Base-by-base conservation (phyloP, 352 stramenopile species). In the Globisporangium cylindrosporum region DNA sequence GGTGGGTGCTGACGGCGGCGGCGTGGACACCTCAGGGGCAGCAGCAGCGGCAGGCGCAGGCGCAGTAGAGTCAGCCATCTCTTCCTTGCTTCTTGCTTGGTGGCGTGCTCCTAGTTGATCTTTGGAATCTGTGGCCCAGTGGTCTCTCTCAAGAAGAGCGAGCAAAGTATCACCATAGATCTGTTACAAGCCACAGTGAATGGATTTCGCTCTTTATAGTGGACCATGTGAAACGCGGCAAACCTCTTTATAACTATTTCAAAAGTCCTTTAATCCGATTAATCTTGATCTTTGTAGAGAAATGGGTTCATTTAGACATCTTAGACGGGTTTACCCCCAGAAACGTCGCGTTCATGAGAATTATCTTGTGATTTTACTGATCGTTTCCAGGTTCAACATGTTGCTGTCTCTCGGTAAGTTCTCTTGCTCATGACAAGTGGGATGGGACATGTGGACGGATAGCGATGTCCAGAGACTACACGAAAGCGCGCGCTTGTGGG, bases 1-100 rank as follows among this genome's bases (percentile, higher is more conserved):
- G n/a, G 48, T 63, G 9, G 59, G 38, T 15, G 74, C 62, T 9
- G 75, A 61, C 34, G 70, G 56, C 0, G 69, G 62, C 0, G 69
- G 62, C 6, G 72, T 48, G 14, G 61, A 59, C 29, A 49, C 56
- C 24, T 12, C n/a, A 56, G 64, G 46, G 60, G 57, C 27, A 32
- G 27, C 27, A 32, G 27, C 3, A 43, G 29, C 29, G 22, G 56
- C 36, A 14, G 65, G 25, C 34, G 56, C 24, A 48, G 38, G 20
- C 12, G 66, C 20, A 27, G 64, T 20, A 34, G 38, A 22, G n/a
- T 73, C 68, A 54, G 62, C 68, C 68, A 73, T 73, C 25, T 73
- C 25, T 59, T 57, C 29, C 27, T 60, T 14, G 14, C 7, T 46
- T 32, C 10, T 62, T 20, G n/a, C 27, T 41, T 48, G 14, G 41